These are phyloP conservation scores for Saccharomycopsis sp. DNA, from an alignment of 805 yeast genomes.

Conservation along the genomic window DNA sequence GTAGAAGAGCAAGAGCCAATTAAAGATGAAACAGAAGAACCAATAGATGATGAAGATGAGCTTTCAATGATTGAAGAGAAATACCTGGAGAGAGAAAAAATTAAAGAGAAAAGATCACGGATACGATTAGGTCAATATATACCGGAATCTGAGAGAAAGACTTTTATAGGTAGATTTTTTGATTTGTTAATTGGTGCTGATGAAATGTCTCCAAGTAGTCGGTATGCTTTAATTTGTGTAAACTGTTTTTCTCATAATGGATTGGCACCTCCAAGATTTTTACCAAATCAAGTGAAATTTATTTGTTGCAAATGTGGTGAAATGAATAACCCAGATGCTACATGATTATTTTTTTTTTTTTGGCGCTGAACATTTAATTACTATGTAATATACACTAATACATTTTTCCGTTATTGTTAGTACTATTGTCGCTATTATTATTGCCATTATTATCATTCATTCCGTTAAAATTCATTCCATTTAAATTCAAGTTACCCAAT, in stretches of 20 bases:
- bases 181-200: slow-evolving; percentile 28
- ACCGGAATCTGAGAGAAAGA: slow-evolving; percentile 8
- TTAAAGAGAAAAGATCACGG: slow-evolving; percentile 11
- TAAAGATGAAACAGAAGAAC: no score
- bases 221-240: slow-evolving; percentile 39
- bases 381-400: neutral
- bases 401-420: slow-evolving; percentile 1
- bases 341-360: no score
- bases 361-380: neutral
- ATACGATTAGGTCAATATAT: slow-evolving; percentile 13
- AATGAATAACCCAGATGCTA: slow-evolving; percentile 15
- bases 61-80: slow-evolving; percentile 11
- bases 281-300: slow-evolving; percentile 32
- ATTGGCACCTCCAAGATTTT: slow-evolving; percentile 38
- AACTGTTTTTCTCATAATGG: slow-evolving; percentile 40
- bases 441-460: neutral
- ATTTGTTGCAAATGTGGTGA: slow-evolving; percentile 36
- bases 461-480: slow-evolving; percentile 2
- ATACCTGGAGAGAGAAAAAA: slow-evolving; percentile 10
- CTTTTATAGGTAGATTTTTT: slow-evolving; percentile 2
- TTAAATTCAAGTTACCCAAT: slow-evolving; percentile 1
- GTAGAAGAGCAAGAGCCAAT: no score
- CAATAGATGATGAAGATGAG: slow-evolving; percentile 12
- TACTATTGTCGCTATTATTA: slow-evolving; percentile 15
- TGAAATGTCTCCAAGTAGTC: slow-evolving; percentile 32